A percentile compares a stretch with the other conserved stretches of the same genome.
phyloP scores from a whole-genome alignment of 441 rosid species.

The Bocquillonia castaneifolia region DNA sequence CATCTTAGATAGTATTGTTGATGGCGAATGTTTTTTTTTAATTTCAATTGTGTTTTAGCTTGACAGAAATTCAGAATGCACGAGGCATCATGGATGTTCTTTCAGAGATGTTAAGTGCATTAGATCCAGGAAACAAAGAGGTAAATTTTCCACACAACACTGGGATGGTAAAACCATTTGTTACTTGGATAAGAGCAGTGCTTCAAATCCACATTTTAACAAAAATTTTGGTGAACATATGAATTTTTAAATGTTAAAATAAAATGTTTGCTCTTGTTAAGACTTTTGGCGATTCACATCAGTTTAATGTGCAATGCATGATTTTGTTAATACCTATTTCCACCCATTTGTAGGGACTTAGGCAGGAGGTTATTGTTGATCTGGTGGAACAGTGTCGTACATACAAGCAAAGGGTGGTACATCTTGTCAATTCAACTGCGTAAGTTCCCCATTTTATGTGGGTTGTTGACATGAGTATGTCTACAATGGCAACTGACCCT shows the following conservation, averaged over 20 bases:
- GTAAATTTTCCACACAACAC: conserved; percentile 32
- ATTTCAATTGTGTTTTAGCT: conserved; percentile 43
- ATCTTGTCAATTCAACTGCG: conserved; percentile 96
- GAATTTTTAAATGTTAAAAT: neutral
- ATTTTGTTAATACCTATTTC: neutral
- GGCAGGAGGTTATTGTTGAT: conserved; percentile 96
- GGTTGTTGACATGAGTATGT: neutral
- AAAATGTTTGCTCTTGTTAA: neutral
- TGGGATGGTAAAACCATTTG: neutral
- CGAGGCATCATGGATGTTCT: conserved; percentile 98
- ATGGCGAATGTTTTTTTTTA: conserved; percentile 19
- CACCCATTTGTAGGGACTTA: conserved; percentile 57
- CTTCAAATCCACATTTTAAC: conserved; percentile 6
- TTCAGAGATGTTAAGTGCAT: conserved; percentile 91
- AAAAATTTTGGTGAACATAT: neutral
- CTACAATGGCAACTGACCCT: neutral
- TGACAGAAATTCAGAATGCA: conserved; percentile 98
- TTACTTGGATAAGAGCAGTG: conserved; percentile 3
- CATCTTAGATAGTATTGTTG: conserved; percentile 7
- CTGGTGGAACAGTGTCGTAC: conserved; percentile 95
- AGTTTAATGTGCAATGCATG: neutral
- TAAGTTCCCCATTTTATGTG: conserved; percentile 40
- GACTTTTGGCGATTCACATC: neutral
- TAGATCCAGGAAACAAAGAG: conserved; percentile 89
- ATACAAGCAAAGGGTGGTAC: conserved; percentile 96